Evolutionary conservation across 768 basidiomycete genomes (phyloP), one percentile per base, ranked within the genome.

Genomic region (Cubamyces lactineus): DNA sequence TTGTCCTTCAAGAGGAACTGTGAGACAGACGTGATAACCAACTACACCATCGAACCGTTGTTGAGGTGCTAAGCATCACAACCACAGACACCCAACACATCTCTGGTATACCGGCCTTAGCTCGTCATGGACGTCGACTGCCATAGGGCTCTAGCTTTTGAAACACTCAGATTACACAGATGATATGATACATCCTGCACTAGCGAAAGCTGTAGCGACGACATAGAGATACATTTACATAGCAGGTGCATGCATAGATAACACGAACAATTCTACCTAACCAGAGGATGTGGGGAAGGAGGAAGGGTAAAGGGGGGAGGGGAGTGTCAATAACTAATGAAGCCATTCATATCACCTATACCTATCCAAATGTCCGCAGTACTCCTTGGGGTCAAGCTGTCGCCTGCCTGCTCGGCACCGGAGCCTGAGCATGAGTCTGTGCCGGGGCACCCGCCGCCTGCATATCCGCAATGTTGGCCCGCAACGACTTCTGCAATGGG

Each of bases 181-280:
- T 24, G 34, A 53, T 57, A 57, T 41, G 26, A 43, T 62, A 62
- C 61, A 62, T 57, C 61, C 61, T 57, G 61, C 55, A 52, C 43
- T 40, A 57, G 28, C 40, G 46, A 61, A 46, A 53, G 43, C 53
- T 43, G 41, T 53, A 47, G 39, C 46, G 58, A 59, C 58, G 58
- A 64, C 54, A 57, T 64, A 64, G 54, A 55, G 63, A 64, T 64
- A 64, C 63, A 64, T 60, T 56, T 60, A 64, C 63, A 64, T 56
- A 64, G 54, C 53, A 56, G 54, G 53, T 60, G 58, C 39, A 60
- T 52, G 53, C 53, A 59, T 54, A 59, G 45, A 53, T 59, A 55
- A 55, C 53, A 55, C 8, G 23, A 34, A 26, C 49, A 43, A 57
- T 19, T 62, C 61, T 57, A 55, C 42, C 42, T 55, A 30, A 39